Evolutionary conservation across 2,329 filamentous ascomycete genomes (phyloP).

Genomic region (Thelonectria rubi): DNA sequence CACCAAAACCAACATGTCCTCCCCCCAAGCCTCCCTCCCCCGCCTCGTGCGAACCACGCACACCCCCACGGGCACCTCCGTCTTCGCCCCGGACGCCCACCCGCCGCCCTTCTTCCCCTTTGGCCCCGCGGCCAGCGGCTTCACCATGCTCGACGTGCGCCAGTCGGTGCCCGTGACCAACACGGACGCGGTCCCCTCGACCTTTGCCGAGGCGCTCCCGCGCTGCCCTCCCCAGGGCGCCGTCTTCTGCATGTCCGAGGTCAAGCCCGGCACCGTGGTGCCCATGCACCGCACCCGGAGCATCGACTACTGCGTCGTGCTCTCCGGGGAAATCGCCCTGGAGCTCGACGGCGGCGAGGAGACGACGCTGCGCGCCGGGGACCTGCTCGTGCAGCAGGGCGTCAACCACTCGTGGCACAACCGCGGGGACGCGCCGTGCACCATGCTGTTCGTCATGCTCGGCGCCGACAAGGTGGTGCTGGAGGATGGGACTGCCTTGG

Average conservation of each 20-base stretch:
- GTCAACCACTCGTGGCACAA: constrained; percentile 58
- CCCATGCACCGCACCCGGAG: constrained; percentile 55
- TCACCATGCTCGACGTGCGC: constrained; percentile 45
- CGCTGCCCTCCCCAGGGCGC: constrained; percentile 48
- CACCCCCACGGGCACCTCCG: constrained; percentile 42
- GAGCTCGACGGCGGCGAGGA: constrained; percentile 53
- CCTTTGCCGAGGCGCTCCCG: constrained; percentile 40
- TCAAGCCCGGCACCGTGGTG: constrained; percentile 41
- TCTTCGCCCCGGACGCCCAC: constrained; percentile 44
- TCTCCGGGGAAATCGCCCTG: constrained; percentile 53
- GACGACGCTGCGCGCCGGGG: constrained; percentile 48
- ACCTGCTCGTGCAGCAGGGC: constrained; percentile 54
- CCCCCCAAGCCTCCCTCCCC: constrained; percentile 14
- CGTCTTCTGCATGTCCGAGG: constrained; percentile 47
- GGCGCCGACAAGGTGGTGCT: constrained; percentile 51
- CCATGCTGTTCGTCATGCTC: constrained; percentile 53
- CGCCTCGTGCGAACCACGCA: constrained; percentile 46
- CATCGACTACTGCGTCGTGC: constrained; percentile 52
- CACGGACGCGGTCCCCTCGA: constrained; percentile 24
- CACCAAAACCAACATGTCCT: constrained; percentile 5
- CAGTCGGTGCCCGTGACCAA: constrained; percentile 46
- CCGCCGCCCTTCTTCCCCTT: constrained; percentile 44
- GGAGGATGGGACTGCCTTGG: constrained; percentile 48
- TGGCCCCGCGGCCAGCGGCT: constrained; percentile 42
- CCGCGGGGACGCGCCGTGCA: constrained; percentile 47